Conservation (phyloP, 352 stramenopile genomes). For the Phytophthora constricta region DNA sequence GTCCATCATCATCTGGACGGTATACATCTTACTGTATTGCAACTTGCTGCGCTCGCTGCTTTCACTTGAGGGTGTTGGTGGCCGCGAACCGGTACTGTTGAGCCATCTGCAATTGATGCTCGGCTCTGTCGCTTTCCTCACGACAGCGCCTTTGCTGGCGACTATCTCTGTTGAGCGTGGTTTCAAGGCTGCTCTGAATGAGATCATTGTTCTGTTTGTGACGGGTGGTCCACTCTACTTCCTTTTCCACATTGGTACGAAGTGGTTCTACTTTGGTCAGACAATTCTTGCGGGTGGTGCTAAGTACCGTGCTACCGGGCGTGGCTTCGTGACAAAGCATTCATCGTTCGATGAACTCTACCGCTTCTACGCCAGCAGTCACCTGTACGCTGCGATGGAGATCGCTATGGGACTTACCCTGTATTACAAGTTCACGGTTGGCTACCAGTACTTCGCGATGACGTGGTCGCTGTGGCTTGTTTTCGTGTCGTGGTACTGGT, state of each 20-base stretch:
- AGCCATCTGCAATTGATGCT: slow-evolving; percentile 97
- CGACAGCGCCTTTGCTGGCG: slow-evolving; percentile 96
- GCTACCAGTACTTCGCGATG: slow-evolving; percentile 96
- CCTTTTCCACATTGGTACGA: slow-evolving; percentile 99
- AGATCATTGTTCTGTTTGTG: slow-evolving; percentile 96
- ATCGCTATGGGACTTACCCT: slow-evolving; percentile 92
- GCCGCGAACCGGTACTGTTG: slow-evolving; percentile 92
- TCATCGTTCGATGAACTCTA: slow-evolving; percentile 98
- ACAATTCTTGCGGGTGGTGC: slow-evolving; percentile 98
- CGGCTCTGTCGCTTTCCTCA: slow-evolving; percentile 96
- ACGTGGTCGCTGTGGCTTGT: slow-evolving; percentile 99
- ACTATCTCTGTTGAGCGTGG: slow-evolving; percentile 98
- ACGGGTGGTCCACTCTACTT: slow-evolving; percentile 99
- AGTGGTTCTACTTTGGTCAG: slow-evolving; percentile 99
- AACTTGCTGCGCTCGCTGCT: slow-evolving; percentile 95
- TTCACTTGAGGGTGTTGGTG: slow-evolving; percentile 92
- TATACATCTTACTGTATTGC: slow-evolving; percentile 98
- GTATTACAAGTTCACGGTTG: slow-evolving; percentile 94
- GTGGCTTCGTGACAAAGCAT: slow-evolving; percentile 99
- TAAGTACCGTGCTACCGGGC: slow-evolving; percentile 98
- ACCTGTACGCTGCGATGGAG: slow-evolving; percentile 96
- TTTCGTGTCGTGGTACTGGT: slow-evolving; percentile 83
- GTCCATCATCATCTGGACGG: slow-evolving; percentile 97
- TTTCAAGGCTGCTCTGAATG: slow-evolving; percentile 94
- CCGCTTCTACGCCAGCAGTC: slow-evolving; percentile 98